These are phyloP conservation scores for Ustilago vetiveriae DNA, from an alignment of 1,284 basidiomycete genomes.

Conservation along the genomic window DNA sequence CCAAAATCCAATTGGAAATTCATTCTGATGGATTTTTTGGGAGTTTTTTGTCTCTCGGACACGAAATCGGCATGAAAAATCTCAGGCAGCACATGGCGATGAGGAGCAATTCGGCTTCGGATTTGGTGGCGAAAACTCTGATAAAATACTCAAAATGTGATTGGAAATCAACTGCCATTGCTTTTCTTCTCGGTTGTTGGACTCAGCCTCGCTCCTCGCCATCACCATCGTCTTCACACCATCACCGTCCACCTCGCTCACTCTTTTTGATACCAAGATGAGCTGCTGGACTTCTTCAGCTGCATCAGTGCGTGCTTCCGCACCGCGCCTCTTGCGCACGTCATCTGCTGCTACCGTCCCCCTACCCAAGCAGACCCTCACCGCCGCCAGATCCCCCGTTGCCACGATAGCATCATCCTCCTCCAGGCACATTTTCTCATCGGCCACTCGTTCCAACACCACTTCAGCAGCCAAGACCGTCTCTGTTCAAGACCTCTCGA, in stretches of 20 bases:
- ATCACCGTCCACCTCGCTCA: not conserved
- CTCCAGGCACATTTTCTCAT: slow-evolving; percentile 11
- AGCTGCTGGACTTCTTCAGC: slow-evolving; percentile 29
- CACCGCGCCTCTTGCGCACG: slow-evolving; percentile 20
- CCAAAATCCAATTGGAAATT: not conserved
- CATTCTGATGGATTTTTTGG: not conserved
- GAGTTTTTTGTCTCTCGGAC: not conserved
- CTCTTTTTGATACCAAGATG: slow-evolving; percentile 4
- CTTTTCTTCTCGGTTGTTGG: not conserved
- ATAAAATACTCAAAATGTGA: slow-evolving; percentile 9
- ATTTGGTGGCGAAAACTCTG: slow-evolving; percentile 9
- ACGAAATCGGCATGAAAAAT: too few species aligned
- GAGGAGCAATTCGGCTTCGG: slow-evolving; percentile 1
- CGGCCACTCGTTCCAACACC: slow-evolving; percentile 6
- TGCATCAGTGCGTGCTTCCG: slow-evolving; percentile 21
- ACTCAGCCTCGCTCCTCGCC: not conserved
- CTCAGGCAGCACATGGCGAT: slow-evolving; percentile 5
- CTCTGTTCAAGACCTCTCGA: slow-evolving; percentile 39
- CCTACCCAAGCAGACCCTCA: slow-evolving; percentile 5
- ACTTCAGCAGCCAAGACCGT: slow-evolving; percentile 1
- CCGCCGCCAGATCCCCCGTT: not conserved
- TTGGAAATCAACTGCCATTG: slow-evolving; percentile 2
- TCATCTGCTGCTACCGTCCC: slow-evolving; percentile 6
- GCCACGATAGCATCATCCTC: not conserved
- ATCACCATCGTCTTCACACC: not conserved